Evolutionary conservation across 805 yeast genomes (phyloP), one percentile per base, ranked within the genome.

Genomic region (Starmerella powellii): DNA sequence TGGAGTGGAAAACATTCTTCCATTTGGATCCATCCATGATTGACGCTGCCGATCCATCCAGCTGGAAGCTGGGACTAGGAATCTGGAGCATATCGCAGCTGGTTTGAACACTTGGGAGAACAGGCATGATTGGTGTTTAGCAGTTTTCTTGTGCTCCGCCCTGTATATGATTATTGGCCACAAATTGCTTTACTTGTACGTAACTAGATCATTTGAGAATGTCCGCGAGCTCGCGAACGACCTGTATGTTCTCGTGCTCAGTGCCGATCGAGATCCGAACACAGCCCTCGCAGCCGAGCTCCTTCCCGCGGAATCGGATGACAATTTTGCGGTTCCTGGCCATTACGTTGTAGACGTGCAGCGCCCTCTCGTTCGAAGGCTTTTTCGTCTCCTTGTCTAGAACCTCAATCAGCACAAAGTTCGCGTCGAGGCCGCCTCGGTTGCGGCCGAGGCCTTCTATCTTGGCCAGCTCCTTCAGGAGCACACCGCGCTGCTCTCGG

Each of bases 221-320:
- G 4, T 30, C 23, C 4, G 28, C 15, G 21, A 84, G 65, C 55
- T 71, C 74, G 30, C 65, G 55, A 8, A 87, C 56, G 38, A 91
- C 60, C 6, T 54, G 46, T 36, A 64, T 59, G 54, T 85, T 88
- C 62, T 91, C 97, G 41, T 72, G 74, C 20, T 60, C 63, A 0
- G 95, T 86, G 15, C 98, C 98, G 27, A 91, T 66, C 1, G 96
- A 82, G 19, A 87, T 72, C 62, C 98, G 74, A 40, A 91, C 64
- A 37, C 85, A 84, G 26, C 98, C 98, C 4, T 65, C 64, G 59
- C 98, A 91, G 30, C 94, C 94, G 34, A 77, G 70, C 63, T 91
- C 98, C 28, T 66, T 73, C 24, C 98, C 98, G 65, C 98, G 74
- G 58, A 74, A 91, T 62, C 98, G 73, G 13, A 88, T 82, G 36